These are phyloP conservation scores for Diaporthe destruens DNA, from an alignment of 2,329 filamentous ascomycete genomes.

Conservation along the genomic window DNA sequence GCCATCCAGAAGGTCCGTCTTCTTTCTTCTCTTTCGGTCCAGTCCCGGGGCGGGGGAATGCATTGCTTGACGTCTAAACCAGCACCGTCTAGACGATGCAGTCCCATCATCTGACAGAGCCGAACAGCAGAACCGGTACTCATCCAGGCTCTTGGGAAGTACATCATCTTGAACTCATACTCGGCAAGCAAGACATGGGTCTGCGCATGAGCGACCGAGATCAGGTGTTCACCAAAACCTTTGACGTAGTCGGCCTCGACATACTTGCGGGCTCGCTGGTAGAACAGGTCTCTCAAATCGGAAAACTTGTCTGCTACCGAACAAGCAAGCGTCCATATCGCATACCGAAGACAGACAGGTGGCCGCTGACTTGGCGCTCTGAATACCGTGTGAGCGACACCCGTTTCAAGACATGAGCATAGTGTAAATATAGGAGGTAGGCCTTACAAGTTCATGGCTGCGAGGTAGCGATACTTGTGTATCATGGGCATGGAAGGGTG, in stretches of 20 bases:
- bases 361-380: slow-evolving; percentile 86
- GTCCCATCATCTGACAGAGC: slow-evolving; percentile 89
- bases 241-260: slow-evolving; percentile 90
- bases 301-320: slow-evolving; percentile 85
- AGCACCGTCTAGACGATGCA: slow-evolving; percentile 86
- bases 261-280: slow-evolving; percentile 90
- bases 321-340: slow-evolving; percentile 96
- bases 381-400: slow-evolving; percentile 40
- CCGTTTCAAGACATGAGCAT: background rate
- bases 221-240: slow-evolving; percentile 89
- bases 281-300: slow-evolving; percentile 87
- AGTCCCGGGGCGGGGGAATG: slow-evolving; percentile 86
- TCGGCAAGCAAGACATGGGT: slow-evolving; percentile 82
- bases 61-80: slow-evolving; percentile 95
- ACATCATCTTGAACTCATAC: slow-evolving; percentile 98
- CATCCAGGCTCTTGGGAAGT: slow-evolving; percentile 95
- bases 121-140: slow-evolving; percentile 87
- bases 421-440: background rate
- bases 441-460: slow-evolving; percentile 83
- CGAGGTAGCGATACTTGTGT: slow-evolving; percentile 87
- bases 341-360: slow-evolving; percentile 89
- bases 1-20: slow-evolving; percentile 95
- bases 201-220: slow-evolving; percentile 88
- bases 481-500: slow-evolving; percentile 90
- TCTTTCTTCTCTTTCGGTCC: slow-evolving; percentile 93